Base-by-base conservation (phyloP, 2,329 filamentous ascomycete genomes). In the Monosporascus sp. region DNA sequence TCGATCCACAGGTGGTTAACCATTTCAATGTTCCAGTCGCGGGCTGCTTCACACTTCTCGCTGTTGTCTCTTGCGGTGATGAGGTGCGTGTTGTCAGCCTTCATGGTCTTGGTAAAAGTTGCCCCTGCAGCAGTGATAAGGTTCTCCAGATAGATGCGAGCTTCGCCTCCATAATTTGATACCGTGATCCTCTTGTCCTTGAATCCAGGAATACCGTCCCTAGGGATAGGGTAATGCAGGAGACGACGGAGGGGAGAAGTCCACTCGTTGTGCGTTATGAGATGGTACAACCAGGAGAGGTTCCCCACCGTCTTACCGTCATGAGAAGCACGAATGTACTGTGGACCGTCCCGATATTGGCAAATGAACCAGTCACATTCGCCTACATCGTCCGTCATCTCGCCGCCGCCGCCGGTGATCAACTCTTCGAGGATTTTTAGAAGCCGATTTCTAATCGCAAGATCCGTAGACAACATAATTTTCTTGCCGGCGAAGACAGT, bases 1-100 rank as follows among this genome's bases (percentile, higher is more conserved):
- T 99, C 94, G 46, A 99, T 80, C 94, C 94, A 99, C 1, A 99
- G 78, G 67, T 99, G 94, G 68, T 97, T 99, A 62, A 96, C 77
- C 62, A 96, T 87, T 52, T 90, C 76, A 51, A 97, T 86, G 50
- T 88, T 87, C 94, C 94, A 99, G 71, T 97, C 94, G 56, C 84
- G 82, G 0, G 94, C 94, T 1, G 94, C 94, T 38, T 88, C 85
- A 68, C 89, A 97, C 71, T 99, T 99, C 66, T 97, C 94, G 65
- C 93, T 95, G 52, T 84, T 84, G 54, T 86, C 84, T 62, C 96
- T 88, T 5, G 94, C 94, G 0, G 93, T 96, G 63, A 99, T 87
- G 1, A 99, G 81, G 72, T 99, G 94, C 0, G 92, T 97, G 68
- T 99, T 97, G 57, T 97, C 91, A 60, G 88, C 84, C 69, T 90